These are phyloP conservation scores for Rhododendron molle DNA, from an alignment of 148 eudicot genomes.

Conservation along the genomic window DNA sequence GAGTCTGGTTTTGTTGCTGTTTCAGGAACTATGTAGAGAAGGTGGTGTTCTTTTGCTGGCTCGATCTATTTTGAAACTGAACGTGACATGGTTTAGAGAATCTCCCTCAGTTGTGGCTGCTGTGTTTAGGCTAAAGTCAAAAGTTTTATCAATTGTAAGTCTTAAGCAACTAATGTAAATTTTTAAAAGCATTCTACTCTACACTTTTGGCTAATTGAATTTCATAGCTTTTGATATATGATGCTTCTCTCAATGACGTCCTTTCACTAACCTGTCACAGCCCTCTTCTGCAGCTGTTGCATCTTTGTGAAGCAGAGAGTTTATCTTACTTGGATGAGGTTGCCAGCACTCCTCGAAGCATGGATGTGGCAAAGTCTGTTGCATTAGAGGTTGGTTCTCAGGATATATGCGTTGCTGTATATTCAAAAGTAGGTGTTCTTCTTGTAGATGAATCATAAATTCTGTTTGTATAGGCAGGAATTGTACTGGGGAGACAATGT, in stretches of 20 bases:
- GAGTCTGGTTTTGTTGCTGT: constrained; percentile 3
- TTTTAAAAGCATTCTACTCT: neutral
- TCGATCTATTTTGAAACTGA: constrained; percentile 57
- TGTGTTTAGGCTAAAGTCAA: constrained; percentile 77
- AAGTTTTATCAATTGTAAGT: constrained; percentile 82
- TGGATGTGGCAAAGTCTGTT: constrained; percentile 76
- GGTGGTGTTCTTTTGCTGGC: constrained; percentile 79
- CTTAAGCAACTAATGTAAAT: constrained; percentile 6
- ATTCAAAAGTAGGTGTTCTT: neutral
- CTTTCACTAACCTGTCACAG: constrained; percentile 1
- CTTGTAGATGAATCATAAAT: neutral
- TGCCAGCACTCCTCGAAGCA: constrained; percentile 61
- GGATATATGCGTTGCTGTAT: neutral
- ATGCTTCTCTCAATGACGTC: constrained; percentile 2
- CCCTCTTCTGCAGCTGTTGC: constrained; percentile 56
- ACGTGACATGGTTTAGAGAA: constrained; percentile 30
- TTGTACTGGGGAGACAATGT: neutral
- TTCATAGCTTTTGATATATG: neutral
- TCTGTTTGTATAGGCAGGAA: neutral
- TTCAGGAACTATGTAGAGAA: constrained; percentile 80
- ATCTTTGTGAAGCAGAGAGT: constrained; percentile 91
- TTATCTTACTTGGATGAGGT: constrained; percentile 87
- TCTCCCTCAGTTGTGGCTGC: constrained; percentile 53
- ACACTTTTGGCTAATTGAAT: neutral
- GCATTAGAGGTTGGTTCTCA: constrained; percentile 62